These are phyloP conservation scores for Cercospora berteroae DNA, from an alignment of 2,329 filamentous ascomycete species.

Conservation along the genomic window DNA sequence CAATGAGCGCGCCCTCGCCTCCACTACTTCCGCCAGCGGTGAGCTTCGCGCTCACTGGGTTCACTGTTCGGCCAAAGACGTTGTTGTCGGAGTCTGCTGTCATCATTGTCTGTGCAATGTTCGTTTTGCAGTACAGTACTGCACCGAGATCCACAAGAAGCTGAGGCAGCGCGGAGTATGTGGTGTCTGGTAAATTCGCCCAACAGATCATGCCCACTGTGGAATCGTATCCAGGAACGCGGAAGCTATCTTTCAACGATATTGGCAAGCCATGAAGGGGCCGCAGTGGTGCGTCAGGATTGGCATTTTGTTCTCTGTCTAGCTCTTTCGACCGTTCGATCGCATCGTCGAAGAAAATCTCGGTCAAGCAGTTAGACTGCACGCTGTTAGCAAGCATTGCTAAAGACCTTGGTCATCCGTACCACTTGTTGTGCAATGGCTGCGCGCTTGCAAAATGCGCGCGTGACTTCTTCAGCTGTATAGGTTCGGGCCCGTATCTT, in stretches of 20 bases:
- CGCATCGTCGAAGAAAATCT: conserved; percentile 46
- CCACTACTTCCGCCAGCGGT: conserved; percentile 65
- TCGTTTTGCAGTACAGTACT: conserved; percentile 55
- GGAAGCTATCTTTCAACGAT: conserved; percentile 50
- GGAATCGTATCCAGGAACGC: conserved; percentile 13
- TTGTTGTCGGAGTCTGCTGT: conserved; percentile 34
- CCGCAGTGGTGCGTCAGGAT: conserved; percentile 19
- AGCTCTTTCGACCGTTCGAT: conserved; percentile 28
- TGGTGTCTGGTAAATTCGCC: not conserved
- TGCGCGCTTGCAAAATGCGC: conserved; percentile 44
- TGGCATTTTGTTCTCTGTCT: conserved; percentile 25
- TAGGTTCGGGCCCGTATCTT: conserved; percentile 36
- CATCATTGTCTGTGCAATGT: conserved; percentile 51
- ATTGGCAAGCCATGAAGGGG: conserved; percentile 54
- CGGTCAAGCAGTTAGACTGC: conserved; percentile 33
- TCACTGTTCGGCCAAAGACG: conserved; percentile 52
- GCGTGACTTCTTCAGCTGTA: conserved; percentile 29
- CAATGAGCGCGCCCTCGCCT: conserved; percentile 61
- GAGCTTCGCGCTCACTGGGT: conserved; percentile 60
- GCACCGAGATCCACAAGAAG: conserved; percentile 49
- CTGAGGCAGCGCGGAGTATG: conserved; percentile 37
- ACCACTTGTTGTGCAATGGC: conserved; percentile 35
- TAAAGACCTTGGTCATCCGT: not conserved
- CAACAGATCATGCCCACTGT: conserved; percentile 10
- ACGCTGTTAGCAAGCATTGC: not conserved